phyloP scores from a whole-genome alignment of 306 rosid genomes.

The Astragalus membranaceus region DNA sequence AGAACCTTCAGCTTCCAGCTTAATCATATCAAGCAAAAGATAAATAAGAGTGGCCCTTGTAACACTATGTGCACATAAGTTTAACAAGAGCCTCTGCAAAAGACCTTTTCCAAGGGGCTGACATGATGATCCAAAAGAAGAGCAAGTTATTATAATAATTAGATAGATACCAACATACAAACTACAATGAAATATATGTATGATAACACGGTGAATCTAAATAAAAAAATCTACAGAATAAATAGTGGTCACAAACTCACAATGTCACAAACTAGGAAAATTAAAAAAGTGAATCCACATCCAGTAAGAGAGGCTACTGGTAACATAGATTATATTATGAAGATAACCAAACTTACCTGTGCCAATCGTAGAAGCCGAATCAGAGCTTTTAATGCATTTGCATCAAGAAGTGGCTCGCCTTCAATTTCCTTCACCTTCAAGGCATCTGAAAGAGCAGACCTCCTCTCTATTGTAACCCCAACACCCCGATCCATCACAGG shows the following conservation, averaged over 20 bases:
- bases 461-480: conserved; percentile 81
- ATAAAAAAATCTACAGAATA: not conserved
- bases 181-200: not conserved
- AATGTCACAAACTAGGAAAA: not conserved
- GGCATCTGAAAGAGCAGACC: conserved; percentile 66
- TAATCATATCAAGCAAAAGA: conserved; percentile 76
- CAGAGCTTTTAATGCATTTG: conserved; percentile 78
- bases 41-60: conserved; percentile 70
- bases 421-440: conserved; percentile 81
- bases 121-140: conserved; percentile 11
- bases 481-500: conserved; percentile 94
- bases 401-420: conserved; percentile 86
- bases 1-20: conserved; percentile 77
- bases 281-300: not conserved
- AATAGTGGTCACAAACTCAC: not conserved
- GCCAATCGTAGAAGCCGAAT: conserved; percentile 87
- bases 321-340: conserved; percentile 10
- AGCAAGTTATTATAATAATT: conserved; percentile 12
- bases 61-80: conserved; percentile 84
- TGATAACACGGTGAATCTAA: not conserved
- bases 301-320: not conserved
- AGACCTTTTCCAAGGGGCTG: conserved; percentile 99
- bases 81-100: conserved; percentile 86
- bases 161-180: conserved; percentile 1
- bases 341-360: conserved; percentile 55